Conservation (phyloP, 306 rosid species). For the Prunus persica region DNA sequence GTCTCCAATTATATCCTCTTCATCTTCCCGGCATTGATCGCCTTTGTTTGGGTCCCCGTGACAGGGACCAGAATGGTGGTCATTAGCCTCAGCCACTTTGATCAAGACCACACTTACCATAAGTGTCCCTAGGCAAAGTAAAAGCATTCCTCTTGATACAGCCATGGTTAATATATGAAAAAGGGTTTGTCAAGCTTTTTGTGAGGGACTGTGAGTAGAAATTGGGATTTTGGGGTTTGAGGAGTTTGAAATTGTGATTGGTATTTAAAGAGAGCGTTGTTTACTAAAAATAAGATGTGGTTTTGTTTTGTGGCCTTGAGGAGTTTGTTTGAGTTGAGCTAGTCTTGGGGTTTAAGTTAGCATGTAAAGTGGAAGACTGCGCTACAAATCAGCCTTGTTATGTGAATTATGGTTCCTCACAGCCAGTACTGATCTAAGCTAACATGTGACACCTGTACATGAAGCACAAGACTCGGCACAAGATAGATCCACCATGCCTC, state of each 20-base stretch:
- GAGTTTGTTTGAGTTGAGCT: slow-evolving; percentile 32
- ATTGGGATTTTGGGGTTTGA: neutral
- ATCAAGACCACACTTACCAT: slow-evolving; percentile 22
- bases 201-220: neutral
- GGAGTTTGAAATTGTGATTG: neutral
- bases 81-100: slow-evolving; percentile 11
- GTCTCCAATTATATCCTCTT: neutral
- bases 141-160: slow-evolving; percentile 24
- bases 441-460: no score
- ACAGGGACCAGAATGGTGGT: neutral
- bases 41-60: slow-evolving; percentile 1
- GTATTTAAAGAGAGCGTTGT: slow-evolving; percentile 9
- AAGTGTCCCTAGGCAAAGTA: slow-evolving; percentile 29
- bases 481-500: no score
- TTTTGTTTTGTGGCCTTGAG: neutral
- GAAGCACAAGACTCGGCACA: no score
- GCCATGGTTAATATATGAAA: slow-evolving; percentile 18
- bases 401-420: neutral
- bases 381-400: slow-evolving; percentile 2
- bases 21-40: slow-evolving; percentile 32
- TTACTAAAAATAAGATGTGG: slow-evolving; percentile 25
- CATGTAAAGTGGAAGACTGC: slow-evolving; percentile 1
- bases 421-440: no score
- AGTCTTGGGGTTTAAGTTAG: slow-evolving; percentile 21
- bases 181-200: neutral